These are phyloP conservation scores for Cymbopogon citratus DNA, from an alignment of 176 grass and related monocot species.

Conservation along the genomic window DNA sequence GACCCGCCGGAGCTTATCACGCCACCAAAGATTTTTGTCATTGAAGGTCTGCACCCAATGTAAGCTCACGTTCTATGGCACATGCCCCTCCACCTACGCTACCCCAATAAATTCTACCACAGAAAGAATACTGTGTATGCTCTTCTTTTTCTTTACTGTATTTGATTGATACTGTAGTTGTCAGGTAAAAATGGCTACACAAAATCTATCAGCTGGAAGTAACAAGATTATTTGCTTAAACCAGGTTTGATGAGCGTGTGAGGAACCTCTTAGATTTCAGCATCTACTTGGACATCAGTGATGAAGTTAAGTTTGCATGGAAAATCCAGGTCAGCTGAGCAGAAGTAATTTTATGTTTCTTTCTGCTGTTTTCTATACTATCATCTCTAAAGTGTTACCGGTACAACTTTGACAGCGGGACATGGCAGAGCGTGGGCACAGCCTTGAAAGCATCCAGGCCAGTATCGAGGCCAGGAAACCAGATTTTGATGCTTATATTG, in stretches of 20 bases:
- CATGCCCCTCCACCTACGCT: not conserved
- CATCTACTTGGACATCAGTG: conserved; percentile 88
- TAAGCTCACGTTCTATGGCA: conserved; percentile 36
- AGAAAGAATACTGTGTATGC: not conserved
- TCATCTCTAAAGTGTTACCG: not conserved
- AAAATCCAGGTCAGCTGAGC: conserved; percentile 78
- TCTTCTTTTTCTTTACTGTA: not conserved
- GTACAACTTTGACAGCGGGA: conserved; percentile 51
- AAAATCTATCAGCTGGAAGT: not conserved
- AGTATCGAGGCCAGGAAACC: conserved; percentile 85
- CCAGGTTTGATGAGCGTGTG: conserved; percentile 80
- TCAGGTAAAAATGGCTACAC: not conserved
- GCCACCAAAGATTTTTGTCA: conserved; percentile 86
- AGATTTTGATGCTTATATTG: conserved; percentile 83
- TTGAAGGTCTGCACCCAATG: conserved; percentile 90
- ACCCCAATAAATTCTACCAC: not conserved
- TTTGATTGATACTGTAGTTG: not conserved
- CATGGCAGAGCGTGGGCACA: conserved; percentile 94
- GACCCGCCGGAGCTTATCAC: conserved; percentile 79
- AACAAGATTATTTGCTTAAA: conserved; percentile 7
- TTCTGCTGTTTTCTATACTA: no score
- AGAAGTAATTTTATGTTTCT: not conserved
- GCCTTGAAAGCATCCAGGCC: conserved; percentile 87
- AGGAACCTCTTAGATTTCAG: conserved; percentile 92
- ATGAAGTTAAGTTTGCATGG: conserved; percentile 94